These are phyloP conservation scores for Diaporthe citriasiana DNA, from an alignment of 2,329 filamentous ascomycete genomes.

Conservation along the genomic window DNA sequence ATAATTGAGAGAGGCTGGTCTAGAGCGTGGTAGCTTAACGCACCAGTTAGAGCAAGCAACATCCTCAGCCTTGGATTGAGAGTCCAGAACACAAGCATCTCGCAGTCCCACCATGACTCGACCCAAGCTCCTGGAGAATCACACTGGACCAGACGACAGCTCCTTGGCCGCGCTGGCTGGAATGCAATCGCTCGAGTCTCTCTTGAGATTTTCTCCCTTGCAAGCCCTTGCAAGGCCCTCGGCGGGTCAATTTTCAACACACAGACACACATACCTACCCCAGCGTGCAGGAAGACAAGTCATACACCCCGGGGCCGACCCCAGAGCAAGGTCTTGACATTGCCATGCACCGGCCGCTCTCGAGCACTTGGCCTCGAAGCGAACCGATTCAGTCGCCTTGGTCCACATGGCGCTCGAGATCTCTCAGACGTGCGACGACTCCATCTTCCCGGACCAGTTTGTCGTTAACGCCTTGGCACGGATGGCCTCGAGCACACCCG, in stretches of 20 bases:
- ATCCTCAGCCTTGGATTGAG: conserved; percentile 14
- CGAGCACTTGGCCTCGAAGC: conserved; percentile 31
- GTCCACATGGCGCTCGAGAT: conserved; percentile 32
- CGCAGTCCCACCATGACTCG: conserved; percentile 28
- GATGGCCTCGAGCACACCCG: conserved; percentile 30
- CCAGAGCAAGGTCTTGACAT: neutral
- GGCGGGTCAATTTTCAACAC: neutral
- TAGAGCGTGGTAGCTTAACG: neutral
- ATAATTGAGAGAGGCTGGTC: neutral
- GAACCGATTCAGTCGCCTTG: conserved; percentile 33
- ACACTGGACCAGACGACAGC: conserved; percentile 15
- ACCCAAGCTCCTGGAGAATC: conserved; percentile 19
- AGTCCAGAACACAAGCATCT: conserved; percentile 28
- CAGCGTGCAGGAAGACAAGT: conserved; percentile 25
- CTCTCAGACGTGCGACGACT: conserved; percentile 14
- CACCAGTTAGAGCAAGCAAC: conserved; percentile 1
- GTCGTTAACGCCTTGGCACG: conserved; percentile 30
- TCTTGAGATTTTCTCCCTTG: conserved; percentile 5
- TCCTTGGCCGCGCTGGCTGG: conserved; percentile 19
- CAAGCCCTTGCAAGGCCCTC: neutral
- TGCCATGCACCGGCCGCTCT: conserved; percentile 27
- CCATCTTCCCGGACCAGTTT: conserved; percentile 5
- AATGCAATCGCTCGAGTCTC: conserved; percentile 12
- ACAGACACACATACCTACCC: conserved; percentile 16
- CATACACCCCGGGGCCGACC: conserved; percentile 27